phyloP scores from a whole-genome alignment of 345 rosid species.

The Sisymbrium irio region DNA sequence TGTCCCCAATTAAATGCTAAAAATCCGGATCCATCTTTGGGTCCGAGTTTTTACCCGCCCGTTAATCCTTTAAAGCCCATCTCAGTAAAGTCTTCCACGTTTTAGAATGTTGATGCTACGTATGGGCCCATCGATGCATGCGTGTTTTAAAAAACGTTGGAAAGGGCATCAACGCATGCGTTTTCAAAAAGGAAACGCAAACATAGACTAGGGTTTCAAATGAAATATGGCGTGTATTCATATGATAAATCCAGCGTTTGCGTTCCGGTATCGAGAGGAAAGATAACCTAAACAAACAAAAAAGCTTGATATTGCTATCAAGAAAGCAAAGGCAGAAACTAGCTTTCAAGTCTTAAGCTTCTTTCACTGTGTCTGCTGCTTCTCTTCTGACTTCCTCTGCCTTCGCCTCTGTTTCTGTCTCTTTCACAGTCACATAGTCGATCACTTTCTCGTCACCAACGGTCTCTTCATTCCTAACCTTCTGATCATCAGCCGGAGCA shows the following conservation, averaged over 20 bases:
- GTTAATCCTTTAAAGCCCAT: not conserved
- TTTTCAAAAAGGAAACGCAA: not conserved
- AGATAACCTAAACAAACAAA: not conserved
- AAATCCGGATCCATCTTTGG: not conserved
- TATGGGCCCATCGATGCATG: not conserved
- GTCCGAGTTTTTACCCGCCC: not conserved
- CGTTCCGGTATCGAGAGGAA: not conserved
- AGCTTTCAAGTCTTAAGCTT: not conserved
- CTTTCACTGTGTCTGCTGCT: not conserved
- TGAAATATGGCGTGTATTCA: not conserved
- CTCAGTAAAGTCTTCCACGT: not conserved
- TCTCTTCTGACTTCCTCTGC: not conserved
- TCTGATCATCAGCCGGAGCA: not conserved
- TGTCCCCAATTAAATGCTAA: constrained; percentile 7
- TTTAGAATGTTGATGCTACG: not conserved
- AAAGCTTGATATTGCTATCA: not conserved
- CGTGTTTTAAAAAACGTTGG: not conserved
- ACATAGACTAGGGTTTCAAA: not conserved
- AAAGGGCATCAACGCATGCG: not conserved
- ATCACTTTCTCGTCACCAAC: not conserved
- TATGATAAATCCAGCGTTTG: not conserved
- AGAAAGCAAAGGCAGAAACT: too few species aligned
- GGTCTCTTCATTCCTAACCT: not conserved
- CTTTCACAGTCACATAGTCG: not conserved
- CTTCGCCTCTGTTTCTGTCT: constrained; percentile 16